A percentile compares a stretch with the other conserved stretches of the same genome.
These are phyloP conservation scores for Candida freyschussii DNA, from an alignment of 1,139 yeast species.

Conservation along the genomic window DNA sequence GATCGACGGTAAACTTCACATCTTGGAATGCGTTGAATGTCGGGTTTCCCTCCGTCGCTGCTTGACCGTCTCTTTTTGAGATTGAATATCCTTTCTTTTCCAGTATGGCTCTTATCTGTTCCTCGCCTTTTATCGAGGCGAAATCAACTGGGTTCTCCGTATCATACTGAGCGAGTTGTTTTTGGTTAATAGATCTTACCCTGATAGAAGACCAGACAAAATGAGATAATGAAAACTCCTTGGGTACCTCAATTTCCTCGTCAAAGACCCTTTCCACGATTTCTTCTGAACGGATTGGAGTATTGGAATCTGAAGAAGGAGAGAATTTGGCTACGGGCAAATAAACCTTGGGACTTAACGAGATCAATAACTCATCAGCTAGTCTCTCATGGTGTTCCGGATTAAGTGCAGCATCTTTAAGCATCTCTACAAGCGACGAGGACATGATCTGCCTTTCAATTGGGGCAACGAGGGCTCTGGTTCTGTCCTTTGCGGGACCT, in stretches of 20 bases:
- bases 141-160: slow-evolving; percentile 1
- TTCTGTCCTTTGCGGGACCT: slow-evolving; percentile 4
- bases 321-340: slow-evolving; percentile 4
- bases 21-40: slow-evolving; percentile 4
- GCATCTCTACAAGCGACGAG: slow-evolving; percentile 7
- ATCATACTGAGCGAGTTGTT: too few species aligned
- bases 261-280: slow-evolving; percentile 6
- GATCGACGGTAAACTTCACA: slow-evolving; percentile 4
- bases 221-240: slow-evolving; percentile 5
- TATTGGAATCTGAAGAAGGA: neutral
- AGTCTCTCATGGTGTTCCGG: slow-evolving; percentile 5
- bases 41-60: too few species aligned
- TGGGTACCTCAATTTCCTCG: slow-evolving; percentile 5
- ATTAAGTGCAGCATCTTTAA: slow-evolving; percentile 4
- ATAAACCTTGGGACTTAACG: slow-evolving; percentile 7
- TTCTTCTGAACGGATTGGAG: slow-evolving; percentile 5
- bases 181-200: slow-evolving; percentile 7
- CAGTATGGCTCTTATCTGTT: slow-evolving; percentile 1
- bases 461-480: neutral
- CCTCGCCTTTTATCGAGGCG: slow-evolving; percentile 1
- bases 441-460: slow-evolving; percentile 2
- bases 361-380: slow-evolving; percentile 6
- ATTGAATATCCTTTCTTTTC: slow-evolving; percentile 2
- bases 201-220: slow-evolving; percentile 9
- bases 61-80: too few species aligned